A percentile compares a stretch with the other conserved stretches of the same genome.
These are phyloP conservation scores for Diaporthe helianthi DNA, from an alignment of 2,329 filamentous ascomycete species.

Conservation along the genomic window DNA sequence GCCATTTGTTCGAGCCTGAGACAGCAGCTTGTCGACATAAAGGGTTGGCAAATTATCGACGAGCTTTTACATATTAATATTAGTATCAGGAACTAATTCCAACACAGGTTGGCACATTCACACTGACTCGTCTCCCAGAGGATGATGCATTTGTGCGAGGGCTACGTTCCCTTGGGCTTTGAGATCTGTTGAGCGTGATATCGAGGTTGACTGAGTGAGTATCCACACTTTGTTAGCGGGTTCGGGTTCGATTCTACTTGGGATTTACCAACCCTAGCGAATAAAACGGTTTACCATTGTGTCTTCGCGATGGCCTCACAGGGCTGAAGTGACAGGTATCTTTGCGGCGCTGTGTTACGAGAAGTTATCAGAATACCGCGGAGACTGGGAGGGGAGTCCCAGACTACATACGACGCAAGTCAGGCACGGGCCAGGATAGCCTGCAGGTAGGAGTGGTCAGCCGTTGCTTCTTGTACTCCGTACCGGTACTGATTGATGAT, in stretches of 20 bases:
- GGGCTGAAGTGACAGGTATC: constrained; percentile 39
- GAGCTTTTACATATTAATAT: neutral
- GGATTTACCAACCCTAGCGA: too few relatives aligned
- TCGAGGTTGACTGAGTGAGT: constrained; percentile 14
- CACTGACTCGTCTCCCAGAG: neutral
- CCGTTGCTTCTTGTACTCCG: neutral
- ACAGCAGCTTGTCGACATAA: constrained; percentile 22
- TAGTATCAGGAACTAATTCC: neutral
- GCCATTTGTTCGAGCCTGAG: constrained; percentile 14
- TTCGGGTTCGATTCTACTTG: neutral
- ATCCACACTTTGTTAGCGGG: neutral
- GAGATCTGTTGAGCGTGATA: constrained; percentile 32
- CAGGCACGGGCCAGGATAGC: constrained; percentile 40
- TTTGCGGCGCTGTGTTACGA: constrained; percentile 31
- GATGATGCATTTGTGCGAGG: neutral
- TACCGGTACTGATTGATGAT: too few relatives aligned
- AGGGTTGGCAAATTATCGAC: constrained; percentile 5
- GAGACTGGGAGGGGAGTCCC: neutral
- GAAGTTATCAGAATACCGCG: neutral
- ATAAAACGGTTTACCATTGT: constrained; percentile 11
- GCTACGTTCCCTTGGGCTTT: neutral
- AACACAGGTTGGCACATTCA: neutral
- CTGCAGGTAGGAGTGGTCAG: constrained; percentile 23
- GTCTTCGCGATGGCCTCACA: constrained; percentile 35
- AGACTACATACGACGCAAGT: constrained; percentile 41